These are phyloP conservation scores for Lippia alba DNA, from an alignment of 305 asterid genomes.

Conservation along the genomic window DNA sequence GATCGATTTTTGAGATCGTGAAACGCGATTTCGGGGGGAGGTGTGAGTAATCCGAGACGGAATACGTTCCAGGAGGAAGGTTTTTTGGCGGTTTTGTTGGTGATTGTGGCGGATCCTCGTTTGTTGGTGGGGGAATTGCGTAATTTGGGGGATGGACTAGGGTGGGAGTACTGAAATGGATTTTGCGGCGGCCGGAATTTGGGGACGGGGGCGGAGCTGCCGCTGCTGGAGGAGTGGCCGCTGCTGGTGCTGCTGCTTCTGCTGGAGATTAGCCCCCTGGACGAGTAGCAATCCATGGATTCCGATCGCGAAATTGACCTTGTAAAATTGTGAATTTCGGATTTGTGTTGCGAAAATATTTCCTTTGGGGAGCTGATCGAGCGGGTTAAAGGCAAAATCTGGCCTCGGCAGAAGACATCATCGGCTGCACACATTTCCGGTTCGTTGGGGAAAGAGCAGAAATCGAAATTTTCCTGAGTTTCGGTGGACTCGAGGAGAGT, in stretches of 20 bases:
- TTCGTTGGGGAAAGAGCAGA: conserved; percentile 45
- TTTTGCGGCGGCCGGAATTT: conserved; percentile 34
- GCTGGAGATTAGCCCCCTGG: conserved; percentile 47
- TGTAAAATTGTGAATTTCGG: neutral
- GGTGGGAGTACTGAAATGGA: conserved; percentile 56
- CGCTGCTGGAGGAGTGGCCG: conserved; percentile 54
- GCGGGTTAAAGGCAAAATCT: conserved; percentile 58
- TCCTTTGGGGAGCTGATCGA: conserved; percentile 32
- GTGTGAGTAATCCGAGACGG: conserved; percentile 56
- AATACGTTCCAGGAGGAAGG: conserved; percentile 64
- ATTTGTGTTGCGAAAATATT: neutral
- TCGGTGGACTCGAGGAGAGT: neutral
- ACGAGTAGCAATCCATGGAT: conserved; percentile 46
- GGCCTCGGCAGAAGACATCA: conserved; percentile 72
- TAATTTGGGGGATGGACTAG: conserved; percentile 65
- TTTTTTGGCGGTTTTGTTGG: conserved; percentile 24
- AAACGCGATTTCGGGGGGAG: conserved; percentile 62
- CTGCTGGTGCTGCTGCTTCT: conserved; percentile 62
- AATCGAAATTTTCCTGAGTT: conserved; percentile 59
- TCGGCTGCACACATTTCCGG: conserved; percentile 75
- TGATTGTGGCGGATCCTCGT: neutral
- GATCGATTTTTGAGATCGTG: conserved; percentile 50
- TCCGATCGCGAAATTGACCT: conserved; percentile 46
- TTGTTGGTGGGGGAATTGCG: conserved; percentile 28
- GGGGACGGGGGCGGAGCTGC: conserved; percentile 30